Evolutionary conservation across 2,329 filamentous ascomycete genomes (phyloP).

Genomic region (Penicillium occitanis): DNA sequence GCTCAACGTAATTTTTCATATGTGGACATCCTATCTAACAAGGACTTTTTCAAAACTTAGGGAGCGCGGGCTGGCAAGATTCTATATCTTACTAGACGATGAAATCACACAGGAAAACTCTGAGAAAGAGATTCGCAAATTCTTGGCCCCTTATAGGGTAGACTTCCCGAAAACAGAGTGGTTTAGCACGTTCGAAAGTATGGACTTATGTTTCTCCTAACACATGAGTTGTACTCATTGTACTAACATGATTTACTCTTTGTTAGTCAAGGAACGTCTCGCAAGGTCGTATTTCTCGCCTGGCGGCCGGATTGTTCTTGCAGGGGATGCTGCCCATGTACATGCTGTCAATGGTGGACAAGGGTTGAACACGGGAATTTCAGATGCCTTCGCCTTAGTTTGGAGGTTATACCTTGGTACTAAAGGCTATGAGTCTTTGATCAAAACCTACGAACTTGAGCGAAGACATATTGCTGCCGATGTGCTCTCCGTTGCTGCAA

Average conservation of each 20-base stretch:
- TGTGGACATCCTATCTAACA: neutral
- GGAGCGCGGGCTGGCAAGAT: slow-evolving; percentile 15
- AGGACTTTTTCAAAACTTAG: neutral
- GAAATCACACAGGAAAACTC: slow-evolving; percentile 15
- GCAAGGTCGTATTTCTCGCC: slow-evolving; percentile 11
- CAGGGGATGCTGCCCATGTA: slow-evolving; percentile 17
- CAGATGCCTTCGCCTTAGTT: slow-evolving; percentile 15
- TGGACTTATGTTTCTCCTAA: neutral
- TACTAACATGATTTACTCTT: neutral
- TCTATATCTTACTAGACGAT: slow-evolving; percentile 14
- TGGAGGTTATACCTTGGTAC: slow-evolving; percentile 5
- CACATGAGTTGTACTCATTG: neutral
- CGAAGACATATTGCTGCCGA: slow-evolving; percentile 13
- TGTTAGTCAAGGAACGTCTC: slow-evolving; percentile 16
- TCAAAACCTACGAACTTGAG: slow-evolving; percentile 16
- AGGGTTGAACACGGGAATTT: slow-evolving; percentile 17
- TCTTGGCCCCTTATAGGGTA: slow-evolving; percentile 17
- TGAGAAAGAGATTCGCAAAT: slow-evolving; percentile 13
- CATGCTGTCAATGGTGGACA: slow-evolving; percentile 18
- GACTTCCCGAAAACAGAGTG: slow-evolving; percentile 17
- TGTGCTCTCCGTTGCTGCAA: slow-evolving; percentile 15
- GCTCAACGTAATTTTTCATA: neutral
- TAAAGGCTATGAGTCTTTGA: slow-evolving; percentile 6
- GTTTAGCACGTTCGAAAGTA: slow-evolving; percentile 20
- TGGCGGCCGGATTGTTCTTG: slow-evolving; percentile 1